Base-by-base conservation (phyloP, 1,139 yeast species). In the Kazachstania sp. region DNA sequence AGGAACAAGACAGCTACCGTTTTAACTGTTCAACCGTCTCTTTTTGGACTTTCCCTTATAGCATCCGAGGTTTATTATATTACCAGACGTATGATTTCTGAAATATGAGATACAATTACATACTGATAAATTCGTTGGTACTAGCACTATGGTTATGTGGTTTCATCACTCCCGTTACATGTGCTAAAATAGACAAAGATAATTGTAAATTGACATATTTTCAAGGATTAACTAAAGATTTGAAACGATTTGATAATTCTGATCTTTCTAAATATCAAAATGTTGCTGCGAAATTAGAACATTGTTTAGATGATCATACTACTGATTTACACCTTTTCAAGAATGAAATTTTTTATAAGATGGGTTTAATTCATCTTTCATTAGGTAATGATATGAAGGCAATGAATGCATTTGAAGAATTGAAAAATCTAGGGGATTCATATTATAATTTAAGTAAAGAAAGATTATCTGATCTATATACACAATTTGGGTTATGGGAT, bases 401-500 rank as follows among this genome's bases (percentile, higher is more conserved):
- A 15, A 49, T 60, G 13, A 45, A 49, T 4, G 45, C 54, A 3
- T 61, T 62, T 41, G 58, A 59, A 43, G 50, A 45, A 15, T 51
- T 57, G 23, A 19, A 7, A 35, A 44, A 41, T n/a, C 46, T 45
- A 7, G 47, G 45, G 6, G 56, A 54, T 36, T 45, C 58, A 3
- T 60, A 56, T 46, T 47, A 48, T 28, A 46, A 52, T 20, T 46
- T 61, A 37, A 54, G 65, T 8, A 41, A 44, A 11, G 51, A 45
- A 20, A 55, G 64, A 41, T 42, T 59, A 30, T 44, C 50, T 11
- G 57, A 58, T 26, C 44, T 64, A 30, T 58, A 61, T 37, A 43
- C 46, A n/a, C 53, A 58, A 38, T 61, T 53, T 48, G 67, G 66
- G 13, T 26, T 46, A 11, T 61, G 66, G 65, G 54, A 53, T 15